phyloP scores from a whole-genome alignment of 495 filamentous ascomycete genomes.

The Parachaetomium inaequale region DNA sequence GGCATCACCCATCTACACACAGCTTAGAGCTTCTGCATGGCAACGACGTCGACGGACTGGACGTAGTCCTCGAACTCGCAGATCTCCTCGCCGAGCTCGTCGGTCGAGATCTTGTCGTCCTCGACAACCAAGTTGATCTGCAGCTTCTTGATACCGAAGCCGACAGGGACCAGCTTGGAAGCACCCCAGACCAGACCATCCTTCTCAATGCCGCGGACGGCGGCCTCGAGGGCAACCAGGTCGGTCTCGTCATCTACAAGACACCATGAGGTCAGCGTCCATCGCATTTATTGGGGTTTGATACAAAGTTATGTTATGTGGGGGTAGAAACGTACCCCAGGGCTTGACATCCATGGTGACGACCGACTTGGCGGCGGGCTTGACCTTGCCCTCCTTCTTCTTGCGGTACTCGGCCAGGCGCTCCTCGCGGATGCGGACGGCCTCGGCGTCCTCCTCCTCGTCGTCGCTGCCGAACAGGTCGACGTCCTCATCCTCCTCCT shows the following conservation, averaged over 20 bases:
- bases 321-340: constrained; percentile 70
- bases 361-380: constrained; percentile 89
- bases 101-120: constrained; percentile 89
- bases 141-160: constrained; percentile 99
- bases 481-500: constrained; percentile 77
- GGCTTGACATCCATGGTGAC: constrained; percentile 97
- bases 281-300: background rate
- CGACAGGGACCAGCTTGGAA: constrained; percentile 81
- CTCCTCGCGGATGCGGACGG: constrained; percentile 75
- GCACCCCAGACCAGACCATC: constrained; percentile 96
- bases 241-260: constrained; percentile 81
- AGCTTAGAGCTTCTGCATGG: constrained; percentile 42
- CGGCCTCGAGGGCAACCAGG: constrained; percentile 73
- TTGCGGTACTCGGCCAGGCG: constrained; percentile 89
- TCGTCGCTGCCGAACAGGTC: constrained; percentile 87
- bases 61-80: constrained; percentile 86
- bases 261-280: background rate
- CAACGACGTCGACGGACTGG: constrained; percentile 87
- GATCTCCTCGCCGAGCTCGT: constrained; percentile 84
- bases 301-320: background rate
- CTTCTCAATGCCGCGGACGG: constrained; percentile 82
- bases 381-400: constrained; percentile 92
- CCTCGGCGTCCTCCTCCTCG: constrained; percentile 89
- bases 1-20: constrained; percentile 20
- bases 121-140: constrained; percentile 98